phyloP scores from a whole-genome alignment of 441 rosid species.

The Bruguiera hainesii region DNA sequence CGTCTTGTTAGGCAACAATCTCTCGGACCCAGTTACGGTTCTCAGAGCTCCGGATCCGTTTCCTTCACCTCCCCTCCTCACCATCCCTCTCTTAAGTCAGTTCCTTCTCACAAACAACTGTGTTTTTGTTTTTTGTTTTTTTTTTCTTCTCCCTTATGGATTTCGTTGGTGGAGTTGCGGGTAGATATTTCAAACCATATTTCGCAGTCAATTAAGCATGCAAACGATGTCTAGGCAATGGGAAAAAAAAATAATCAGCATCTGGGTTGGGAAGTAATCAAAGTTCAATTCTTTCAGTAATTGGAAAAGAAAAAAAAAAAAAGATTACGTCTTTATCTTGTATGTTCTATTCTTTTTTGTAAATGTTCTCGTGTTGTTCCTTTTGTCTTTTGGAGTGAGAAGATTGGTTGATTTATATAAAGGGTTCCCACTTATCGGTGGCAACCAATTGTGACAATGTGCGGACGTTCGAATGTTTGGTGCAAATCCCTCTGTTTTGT shows the following conservation, averaged over 20 bases:
- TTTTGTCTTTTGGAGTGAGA: neutral
- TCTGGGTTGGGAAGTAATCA: neutral
- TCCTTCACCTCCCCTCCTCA: slow-evolving; percentile 34
- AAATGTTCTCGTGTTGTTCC: neutral
- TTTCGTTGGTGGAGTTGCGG: neutral
- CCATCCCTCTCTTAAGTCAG: slow-evolving; percentile 40
- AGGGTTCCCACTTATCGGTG: no score
- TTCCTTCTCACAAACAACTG: neutral
- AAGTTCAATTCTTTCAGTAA: neutral
- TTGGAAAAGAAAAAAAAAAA: neutral
- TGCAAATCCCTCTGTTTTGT: neutral
- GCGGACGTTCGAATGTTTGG: no score
- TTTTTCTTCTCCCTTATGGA: neutral
- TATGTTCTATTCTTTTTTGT: neutral
- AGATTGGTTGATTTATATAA: no score
- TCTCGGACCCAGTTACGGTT: slow-evolving; percentile 5
- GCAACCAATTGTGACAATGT: no score
- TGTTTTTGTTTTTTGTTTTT: neutral
- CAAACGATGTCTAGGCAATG: neutral
- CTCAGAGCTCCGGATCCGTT: slow-evolving; percentile 29
- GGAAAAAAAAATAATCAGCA: no score
- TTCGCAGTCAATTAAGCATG: neutral
- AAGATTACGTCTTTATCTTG: neutral
- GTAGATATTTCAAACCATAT: neutral
- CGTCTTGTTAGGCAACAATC: neutral